Evolutionary conservation across 75 land plant species (phyloP).

Genomic region (Cupressus sempervirens): DNA sequence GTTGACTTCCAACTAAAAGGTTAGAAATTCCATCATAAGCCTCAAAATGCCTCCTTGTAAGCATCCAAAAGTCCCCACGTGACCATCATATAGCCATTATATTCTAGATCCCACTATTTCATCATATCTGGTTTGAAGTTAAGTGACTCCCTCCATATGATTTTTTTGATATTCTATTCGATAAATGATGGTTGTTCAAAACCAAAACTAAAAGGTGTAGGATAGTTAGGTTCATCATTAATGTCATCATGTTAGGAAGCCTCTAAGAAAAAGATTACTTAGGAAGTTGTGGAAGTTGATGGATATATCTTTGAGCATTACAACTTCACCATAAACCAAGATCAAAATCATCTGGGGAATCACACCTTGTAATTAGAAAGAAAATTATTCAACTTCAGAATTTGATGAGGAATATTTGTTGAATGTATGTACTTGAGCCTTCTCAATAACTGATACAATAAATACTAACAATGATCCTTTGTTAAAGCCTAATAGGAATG

Average conservation of each 20-base stretch:
- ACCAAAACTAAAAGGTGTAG: conserved; percentile 76
- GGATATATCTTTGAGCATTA: conserved; percentile 86
- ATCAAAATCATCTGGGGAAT: conserved; percentile 87
- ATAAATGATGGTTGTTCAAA: conserved; percentile 87
- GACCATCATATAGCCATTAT: no score
- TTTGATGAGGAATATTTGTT: no score
- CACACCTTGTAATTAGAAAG: conserved; percentile 15
- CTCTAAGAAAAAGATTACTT: conserved; percentile 57
- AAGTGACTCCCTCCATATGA: conserved; percentile 73
- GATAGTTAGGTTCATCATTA: conserved; percentile 80
- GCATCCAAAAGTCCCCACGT: no score
- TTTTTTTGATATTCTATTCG: conserved; percentile 85
- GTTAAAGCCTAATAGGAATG: conserved; percentile 57
- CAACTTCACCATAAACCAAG: conserved; percentile 91
- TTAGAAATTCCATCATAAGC: no score
- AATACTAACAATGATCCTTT: conserved; percentile 55
- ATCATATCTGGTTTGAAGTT: conserved; percentile 60
- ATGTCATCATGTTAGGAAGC: conserved; percentile 75
- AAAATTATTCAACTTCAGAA: not conserved
- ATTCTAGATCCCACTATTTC: conserved; percentile 26
- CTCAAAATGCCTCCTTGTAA: no score
- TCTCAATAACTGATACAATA: no score
- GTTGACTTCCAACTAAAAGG: no score
- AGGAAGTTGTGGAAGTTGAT: conserved; percentile 72
- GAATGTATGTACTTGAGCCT: conserved; percentile 93